These are phyloP conservation scores for Domatiomyces globalis DNA, from an alignment of 2,329 filamentous ascomycete species.

Conservation along the genomic window DNA sequence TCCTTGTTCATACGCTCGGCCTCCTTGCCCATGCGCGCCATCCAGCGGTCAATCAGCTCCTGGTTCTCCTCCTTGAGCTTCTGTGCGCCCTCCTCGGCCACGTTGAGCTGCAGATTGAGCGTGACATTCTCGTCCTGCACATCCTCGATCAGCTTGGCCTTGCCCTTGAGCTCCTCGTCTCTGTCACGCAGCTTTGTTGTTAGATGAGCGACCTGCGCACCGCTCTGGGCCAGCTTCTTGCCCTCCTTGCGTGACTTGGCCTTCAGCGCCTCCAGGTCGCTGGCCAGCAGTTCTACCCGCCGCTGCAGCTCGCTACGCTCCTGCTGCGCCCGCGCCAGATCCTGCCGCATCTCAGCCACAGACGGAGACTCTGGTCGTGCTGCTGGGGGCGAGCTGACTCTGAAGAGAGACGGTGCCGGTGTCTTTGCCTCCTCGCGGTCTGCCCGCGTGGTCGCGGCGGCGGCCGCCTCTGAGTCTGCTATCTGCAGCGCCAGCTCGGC, in stretches of 20 bases:
- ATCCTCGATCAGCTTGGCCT: constrained; percentile 70
- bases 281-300: constrained; percentile 47
- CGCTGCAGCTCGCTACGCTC: constrained; percentile 55
- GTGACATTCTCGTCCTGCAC: constrained; percentile 89
- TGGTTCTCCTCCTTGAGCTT: constrained; percentile 70
- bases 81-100: constrained; percentile 63
- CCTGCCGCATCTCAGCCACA: constrained; percentile 39
- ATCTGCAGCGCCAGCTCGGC: constrained; percentile 11
- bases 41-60: constrained; percentile 80
- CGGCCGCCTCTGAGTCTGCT: constrained; percentile 36
- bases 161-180: constrained; percentile 72
- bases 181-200: constrained; percentile 58
- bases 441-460: too few species aligned
- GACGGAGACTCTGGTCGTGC: constrained; percentile 21
- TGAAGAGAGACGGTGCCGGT: constrained; percentile 19
- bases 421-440: constrained; percentile 48
- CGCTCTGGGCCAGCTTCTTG: constrained; percentile 47
- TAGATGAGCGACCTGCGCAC: constrained; percentile 47
- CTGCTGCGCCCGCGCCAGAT: constrained; percentile 64
- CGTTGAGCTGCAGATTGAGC: constrained; percentile 71
- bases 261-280: constrained; percentile 52
- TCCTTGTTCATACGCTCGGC: constrained; percentile 70
- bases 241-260: constrained; percentile 45
- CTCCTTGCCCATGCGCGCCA: constrained; percentile 73
- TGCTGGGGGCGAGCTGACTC: constrained; percentile 22